Conservation (phyloP, 345 rosid species). For the Diplotaxis tenuifolia region DNA sequence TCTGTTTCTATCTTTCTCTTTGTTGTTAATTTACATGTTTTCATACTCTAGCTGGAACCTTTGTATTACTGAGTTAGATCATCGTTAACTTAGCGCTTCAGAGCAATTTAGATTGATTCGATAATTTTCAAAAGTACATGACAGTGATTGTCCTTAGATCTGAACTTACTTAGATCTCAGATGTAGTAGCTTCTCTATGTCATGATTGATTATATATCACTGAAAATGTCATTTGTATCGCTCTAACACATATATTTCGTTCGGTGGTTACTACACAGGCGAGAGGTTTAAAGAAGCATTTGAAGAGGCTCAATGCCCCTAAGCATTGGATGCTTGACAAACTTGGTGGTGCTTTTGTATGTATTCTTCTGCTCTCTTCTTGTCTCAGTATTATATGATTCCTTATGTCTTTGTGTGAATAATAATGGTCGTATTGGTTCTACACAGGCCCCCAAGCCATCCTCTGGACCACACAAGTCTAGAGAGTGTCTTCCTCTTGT, state of each 20-base stretch:
- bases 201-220: background rate
- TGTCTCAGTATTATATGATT: too few relatives aligned
- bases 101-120: background rate
- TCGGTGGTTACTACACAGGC: slow-evolving; percentile 46
- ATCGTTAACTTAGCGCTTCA: background rate
- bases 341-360: slow-evolving; percentile 41
- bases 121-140: too few relatives aligned
- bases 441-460: slow-evolving; percentile 37
- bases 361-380: background rate
- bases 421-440: background rate
- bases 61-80: background rate
- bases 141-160: slow-evolving; percentile 13
- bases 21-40: background rate
- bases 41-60: background rate
- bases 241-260: background rate
- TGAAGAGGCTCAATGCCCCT: slow-evolving; percentile 94
- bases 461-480: slow-evolving; percentile 43
- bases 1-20: background rate
- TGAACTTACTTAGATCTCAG: slow-evolving; percentile 11
- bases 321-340: slow-evolving; percentile 73
- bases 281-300: slow-evolving; percentile 77
- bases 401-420: too few relatives aligned
- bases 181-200: slow-evolving; percentile 1
- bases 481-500: slow-evolving; percentile 40
- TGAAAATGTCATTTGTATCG: background rate